phyloP scores from a whole-genome alignment of 306 rosid species.

The Begonia masoniana region DNA sequence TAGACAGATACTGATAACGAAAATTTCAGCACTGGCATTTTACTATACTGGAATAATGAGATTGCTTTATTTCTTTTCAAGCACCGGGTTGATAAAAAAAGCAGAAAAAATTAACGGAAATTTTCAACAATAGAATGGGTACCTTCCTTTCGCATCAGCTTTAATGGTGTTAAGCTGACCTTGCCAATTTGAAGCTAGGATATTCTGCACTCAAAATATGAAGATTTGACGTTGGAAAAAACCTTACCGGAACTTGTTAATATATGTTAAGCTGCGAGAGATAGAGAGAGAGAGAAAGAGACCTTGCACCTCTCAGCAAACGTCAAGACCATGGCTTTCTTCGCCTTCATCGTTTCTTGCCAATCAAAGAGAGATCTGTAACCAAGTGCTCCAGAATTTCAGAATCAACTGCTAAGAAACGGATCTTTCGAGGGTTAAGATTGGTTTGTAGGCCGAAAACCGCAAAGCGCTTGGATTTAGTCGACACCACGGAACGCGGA shows the following conservation, averaged over 20 bases:
- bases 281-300: constrained; percentile 5
- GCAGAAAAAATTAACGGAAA: too few species aligned
- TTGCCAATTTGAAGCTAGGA: constrained; percentile 79
- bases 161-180: constrained; percentile 8
- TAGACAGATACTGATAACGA: too few species aligned
- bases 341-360: constrained; percentile 30
- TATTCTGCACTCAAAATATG: constrained; percentile 23
- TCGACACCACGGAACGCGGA: too few species aligned
- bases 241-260: background rate
- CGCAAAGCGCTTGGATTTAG: too few species aligned
- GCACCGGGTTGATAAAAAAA: too few species aligned
- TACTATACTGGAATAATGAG: too few species aligned
- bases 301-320: constrained; percentile 80
- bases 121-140: constrained; percentile 1
- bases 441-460: background rate
- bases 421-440: background rate
- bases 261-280: constrained; percentile 2
- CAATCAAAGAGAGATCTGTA: constrained; percentile 8
- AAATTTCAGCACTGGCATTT: too few species aligned
- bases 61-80: too few species aligned
- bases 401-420: background rate
- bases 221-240: background rate
- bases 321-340: constrained; percentile 38
- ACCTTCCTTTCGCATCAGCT: constrained; percentile 92
- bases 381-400: constrained; percentile 12